Conservation (phyloP, 352 stramenopile genomes). For the Phytophthora nicotianae region DNA sequence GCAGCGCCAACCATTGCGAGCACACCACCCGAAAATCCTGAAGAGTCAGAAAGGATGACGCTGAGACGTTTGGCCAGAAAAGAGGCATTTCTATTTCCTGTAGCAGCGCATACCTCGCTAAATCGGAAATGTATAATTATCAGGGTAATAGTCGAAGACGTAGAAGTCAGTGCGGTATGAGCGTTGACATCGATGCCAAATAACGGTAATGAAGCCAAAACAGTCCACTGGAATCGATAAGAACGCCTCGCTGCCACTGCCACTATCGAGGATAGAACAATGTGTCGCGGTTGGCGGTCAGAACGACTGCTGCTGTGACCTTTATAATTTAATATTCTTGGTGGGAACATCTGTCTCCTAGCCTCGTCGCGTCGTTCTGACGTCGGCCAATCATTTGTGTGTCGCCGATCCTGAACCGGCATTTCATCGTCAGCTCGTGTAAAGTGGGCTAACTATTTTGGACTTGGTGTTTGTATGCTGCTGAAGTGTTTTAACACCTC, state of each 20-base stretch:
- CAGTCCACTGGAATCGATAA: neutral
- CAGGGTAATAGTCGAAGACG: neutral
- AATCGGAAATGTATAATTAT: neutral
- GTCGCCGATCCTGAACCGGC: conserved; percentile 11
- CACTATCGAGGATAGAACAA: neutral
- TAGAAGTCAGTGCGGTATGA: neutral
- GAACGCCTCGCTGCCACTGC: neutral
- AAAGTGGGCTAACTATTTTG: neutral
- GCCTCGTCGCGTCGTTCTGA: conserved; percentile 7
- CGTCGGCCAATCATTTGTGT: conserved; percentile 14
- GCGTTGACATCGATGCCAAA: neutral
- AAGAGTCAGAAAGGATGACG: conserved; percentile 31
- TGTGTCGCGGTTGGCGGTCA: neutral
- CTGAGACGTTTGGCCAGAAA: conserved; percentile 35
- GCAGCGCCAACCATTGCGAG: conserved; percentile 23
- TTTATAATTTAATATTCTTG: conserved; percentile 10
- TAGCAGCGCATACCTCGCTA: neutral
- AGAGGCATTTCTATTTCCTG: neutral
- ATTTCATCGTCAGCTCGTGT: conserved; percentile 6
- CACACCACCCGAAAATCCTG: conserved; percentile 37
- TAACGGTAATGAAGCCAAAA: neutral
- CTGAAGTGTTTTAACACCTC: conserved; percentile 3
- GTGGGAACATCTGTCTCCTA: conserved; percentile 2
- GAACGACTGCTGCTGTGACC: neutral
- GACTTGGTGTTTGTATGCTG: conserved; percentile 2